Conservation (phyloP, 2,329 filamentous ascomycete species). For the Diaporthe eres region DNA sequence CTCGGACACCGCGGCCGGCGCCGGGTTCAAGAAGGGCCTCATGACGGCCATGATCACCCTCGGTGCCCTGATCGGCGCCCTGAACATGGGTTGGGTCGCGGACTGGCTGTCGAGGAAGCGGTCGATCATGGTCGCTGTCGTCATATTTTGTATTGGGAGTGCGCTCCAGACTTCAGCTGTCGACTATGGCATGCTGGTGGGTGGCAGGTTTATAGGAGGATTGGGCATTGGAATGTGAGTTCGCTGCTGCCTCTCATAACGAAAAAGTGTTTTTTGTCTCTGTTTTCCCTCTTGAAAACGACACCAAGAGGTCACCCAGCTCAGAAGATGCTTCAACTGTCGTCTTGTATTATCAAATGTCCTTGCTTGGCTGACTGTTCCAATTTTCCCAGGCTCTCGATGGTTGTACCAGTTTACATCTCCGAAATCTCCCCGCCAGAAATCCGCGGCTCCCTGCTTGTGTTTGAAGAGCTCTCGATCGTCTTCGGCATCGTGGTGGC, state of each 20-base stretch:
- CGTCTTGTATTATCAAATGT: neutral
- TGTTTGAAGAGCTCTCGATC: constrained; percentile 51
- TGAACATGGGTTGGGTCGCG: constrained; percentile 67
- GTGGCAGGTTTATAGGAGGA: constrained; percentile 68
- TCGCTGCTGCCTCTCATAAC: neutral
- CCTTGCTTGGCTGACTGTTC: neutral
- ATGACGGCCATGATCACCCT: constrained; percentile 64
- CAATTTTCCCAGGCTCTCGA: constrained; percentile 52
- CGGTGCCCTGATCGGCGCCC: constrained; percentile 63
- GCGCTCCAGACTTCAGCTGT: constrained; percentile 66
- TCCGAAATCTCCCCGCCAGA: constrained; percentile 50
- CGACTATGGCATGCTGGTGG: constrained; percentile 62
- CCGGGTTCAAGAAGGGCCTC: constrained; percentile 58
- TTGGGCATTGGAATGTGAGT: constrained; percentile 61
- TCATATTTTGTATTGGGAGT: constrained; percentile 68
- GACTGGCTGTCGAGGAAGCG: constrained; percentile 68
- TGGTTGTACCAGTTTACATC: constrained; percentile 55
- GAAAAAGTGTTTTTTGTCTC: neutral
- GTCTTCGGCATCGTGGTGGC: constrained; percentile 50
- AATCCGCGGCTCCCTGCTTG: constrained; percentile 49
- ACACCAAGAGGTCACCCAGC: neutral
- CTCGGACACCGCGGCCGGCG: constrained; percentile 52
- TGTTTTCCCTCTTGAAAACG: neutral
- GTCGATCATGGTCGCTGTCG: constrained; percentile 64
- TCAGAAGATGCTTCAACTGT: neutral